Percentiles rank a stretch among this genome's conserved stretches.
phyloP scores from a whole-genome alignment of 352 stramenopile species.

The Phytophthora ohioensis region DNA sequence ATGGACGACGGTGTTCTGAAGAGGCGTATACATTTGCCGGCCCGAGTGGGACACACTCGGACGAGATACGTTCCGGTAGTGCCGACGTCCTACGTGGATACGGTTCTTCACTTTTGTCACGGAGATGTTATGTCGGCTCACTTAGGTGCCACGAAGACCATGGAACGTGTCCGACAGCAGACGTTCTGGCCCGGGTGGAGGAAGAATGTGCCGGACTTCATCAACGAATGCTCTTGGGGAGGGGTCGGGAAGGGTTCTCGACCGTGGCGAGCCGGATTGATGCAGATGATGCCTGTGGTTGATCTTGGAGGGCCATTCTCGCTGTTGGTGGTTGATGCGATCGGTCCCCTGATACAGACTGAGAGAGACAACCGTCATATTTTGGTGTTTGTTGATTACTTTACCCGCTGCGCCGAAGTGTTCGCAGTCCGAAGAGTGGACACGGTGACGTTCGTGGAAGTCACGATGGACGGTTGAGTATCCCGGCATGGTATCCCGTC shows the following conservation, averaged over 20 bases:
- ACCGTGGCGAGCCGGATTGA: constrained; percentile 1
- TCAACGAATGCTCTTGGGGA: neutral
- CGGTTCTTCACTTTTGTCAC: constrained; percentile 12
- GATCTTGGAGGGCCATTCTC: neutral
- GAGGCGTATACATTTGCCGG: neutral
- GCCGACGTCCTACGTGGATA: neutral
- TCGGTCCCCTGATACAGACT: neutral
- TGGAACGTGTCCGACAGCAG: neutral
- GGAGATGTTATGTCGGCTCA: neutral
- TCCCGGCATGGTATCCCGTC: constrained; percentile 2
- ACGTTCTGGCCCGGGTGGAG: constrained; percentile 10
- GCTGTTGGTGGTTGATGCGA: constrained; percentile 10
- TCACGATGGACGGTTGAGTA: constrained; percentile 3
- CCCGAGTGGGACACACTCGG: neutral
- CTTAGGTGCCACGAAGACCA: neutral
- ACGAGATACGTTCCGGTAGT: neutral
- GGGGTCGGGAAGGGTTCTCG: neutral
- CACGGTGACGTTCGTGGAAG: neutral
- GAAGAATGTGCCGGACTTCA: neutral
- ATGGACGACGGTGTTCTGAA: constrained; percentile 1
- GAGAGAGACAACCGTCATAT: neutral
- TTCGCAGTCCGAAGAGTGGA: constrained; percentile 1
- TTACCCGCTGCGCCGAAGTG: neutral
- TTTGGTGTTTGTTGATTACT: neutral
- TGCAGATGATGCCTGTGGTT: constrained; percentile 7